phyloP scores from a whole-genome alignment of 257 asterid species.

The Jacaranda mimosifolia region DNA sequence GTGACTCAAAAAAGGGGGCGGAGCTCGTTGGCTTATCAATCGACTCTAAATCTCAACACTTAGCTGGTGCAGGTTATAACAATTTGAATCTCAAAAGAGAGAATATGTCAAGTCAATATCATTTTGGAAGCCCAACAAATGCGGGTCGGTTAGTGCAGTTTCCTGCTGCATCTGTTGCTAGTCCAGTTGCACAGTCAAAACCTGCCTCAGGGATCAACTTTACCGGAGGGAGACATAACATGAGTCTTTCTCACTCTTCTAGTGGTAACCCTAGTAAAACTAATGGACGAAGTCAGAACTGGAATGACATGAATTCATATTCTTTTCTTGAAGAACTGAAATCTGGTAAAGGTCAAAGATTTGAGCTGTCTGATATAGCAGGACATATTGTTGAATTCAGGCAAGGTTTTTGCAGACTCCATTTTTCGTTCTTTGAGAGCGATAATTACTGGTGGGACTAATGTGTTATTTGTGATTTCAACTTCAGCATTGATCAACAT shows the following conservation, averaged over 20 bases:
- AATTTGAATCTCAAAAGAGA: constrained; percentile 35
- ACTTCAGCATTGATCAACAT: constrained; percentile 82
- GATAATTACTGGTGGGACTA: constrained; percentile 9
- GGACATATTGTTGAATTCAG: constrained; percentile 85
- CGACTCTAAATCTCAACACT: constrained; percentile 30
- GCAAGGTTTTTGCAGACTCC: constrained; percentile 41
- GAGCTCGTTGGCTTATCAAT: constrained; percentile 24
- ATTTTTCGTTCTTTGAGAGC: constrained; percentile 9
- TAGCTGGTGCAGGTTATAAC: constrained; percentile 24
- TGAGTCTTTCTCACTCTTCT: constrained; percentile 34
- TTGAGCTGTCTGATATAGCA: constrained; percentile 72
- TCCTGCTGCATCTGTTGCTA: constrained; percentile 19
- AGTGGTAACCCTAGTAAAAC: constrained; percentile 29
- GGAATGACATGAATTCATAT: constrained; percentile 42
- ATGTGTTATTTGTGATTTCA: constrained; percentile 29
- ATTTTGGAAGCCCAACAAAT: constrained; percentile 29
- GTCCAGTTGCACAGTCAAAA: constrained; percentile 23
- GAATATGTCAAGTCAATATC: constrained; percentile 35
- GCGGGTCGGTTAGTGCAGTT: too few species aligned
- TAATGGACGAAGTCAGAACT: constrained; percentile 40
- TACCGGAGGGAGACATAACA: constrained; percentile 38
- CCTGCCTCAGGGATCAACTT: constrained; percentile 34
- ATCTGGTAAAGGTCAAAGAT: constrained; percentile 65
- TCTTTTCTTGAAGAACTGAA: constrained; percentile 85
- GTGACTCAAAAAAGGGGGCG: constrained; percentile 33